A percentile compares a stretch with the other conserved stretches of the same genome.
Evolutionary conservation across 495 filamentous ascomycete species (phyloP).

Genomic region (Penicillium atrosanguineum): DNA sequence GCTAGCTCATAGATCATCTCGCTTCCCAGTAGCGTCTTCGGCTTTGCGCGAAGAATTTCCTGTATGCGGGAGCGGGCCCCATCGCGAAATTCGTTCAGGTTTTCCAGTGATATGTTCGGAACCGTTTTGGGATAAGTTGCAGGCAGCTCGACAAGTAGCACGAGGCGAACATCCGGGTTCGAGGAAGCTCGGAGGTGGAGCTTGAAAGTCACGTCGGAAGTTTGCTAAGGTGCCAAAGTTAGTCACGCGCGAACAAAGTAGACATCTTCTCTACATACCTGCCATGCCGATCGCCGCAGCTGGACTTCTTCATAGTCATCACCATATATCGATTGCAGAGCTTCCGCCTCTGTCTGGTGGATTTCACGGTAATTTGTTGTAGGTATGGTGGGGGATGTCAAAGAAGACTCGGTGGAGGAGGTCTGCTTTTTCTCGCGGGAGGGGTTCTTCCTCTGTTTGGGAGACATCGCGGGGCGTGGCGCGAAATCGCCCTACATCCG

Average conservation of each 20-base stretch:
- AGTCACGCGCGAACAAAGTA: constrained; percentile 1
- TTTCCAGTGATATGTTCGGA: constrained; percentile 67
- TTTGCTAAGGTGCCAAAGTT: constrained; percentile 50
- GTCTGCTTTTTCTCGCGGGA: constrained; percentile 33
- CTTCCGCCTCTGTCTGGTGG: constrained; percentile 86
- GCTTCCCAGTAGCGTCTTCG: constrained; percentile 68
- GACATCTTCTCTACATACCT: constrained; percentile 49
- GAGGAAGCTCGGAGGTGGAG: constrained; percentile 70
- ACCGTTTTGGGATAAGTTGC: constrained; percentile 90
- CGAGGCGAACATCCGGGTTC: constrained; percentile 62
- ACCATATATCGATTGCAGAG: constrained; percentile 83
- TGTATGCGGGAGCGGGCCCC: constrained; percentile 65
- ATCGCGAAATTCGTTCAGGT: constrained; percentile 61
- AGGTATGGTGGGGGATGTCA: constrained; percentile 27
- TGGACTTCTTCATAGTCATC: constrained; percentile 82
- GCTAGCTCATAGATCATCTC: constrained; percentile 92
- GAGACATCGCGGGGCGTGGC: constrained; percentile 49
- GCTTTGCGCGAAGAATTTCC: constrained; percentile 65
- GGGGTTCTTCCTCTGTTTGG: constrained; percentile 46
- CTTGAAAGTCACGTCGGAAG: constrained; percentile 73
- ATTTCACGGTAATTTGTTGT: constrained; percentile 74
- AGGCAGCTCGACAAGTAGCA: constrained; percentile 69
- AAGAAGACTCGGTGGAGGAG: constrained; percentile 26
- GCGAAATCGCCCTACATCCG: constrained; percentile 34
- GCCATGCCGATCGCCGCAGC: constrained; percentile 76